These are phyloP conservation scores for Thielaviopsis ethacetica DNA, from an alignment of 2,329 filamentous ascomycete species.

Conservation along the genomic window DNA sequence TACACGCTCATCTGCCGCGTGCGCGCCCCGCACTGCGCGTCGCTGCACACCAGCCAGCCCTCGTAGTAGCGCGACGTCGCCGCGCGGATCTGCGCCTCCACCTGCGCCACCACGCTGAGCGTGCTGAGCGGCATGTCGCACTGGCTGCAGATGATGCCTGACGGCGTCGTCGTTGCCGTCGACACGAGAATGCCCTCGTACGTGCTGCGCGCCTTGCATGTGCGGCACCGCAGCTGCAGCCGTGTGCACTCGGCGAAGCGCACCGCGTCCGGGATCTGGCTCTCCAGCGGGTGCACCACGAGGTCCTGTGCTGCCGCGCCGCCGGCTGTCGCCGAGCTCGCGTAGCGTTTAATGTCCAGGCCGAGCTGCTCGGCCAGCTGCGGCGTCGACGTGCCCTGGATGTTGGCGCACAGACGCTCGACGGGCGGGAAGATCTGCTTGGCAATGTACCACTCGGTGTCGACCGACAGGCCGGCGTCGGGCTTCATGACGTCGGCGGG, in stretches of 20 bases:
- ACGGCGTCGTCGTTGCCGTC: conserved; percentile 45
- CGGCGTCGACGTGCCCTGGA: conserved; percentile 77
- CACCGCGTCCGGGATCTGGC: conserved; percentile 79
- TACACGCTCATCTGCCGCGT: conserved; percentile 91
- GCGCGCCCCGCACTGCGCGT: conserved; percentile 68
- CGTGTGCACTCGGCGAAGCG: conserved; percentile 72
- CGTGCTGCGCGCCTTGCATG: conserved; percentile 53
- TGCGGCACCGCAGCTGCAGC: conserved; percentile 62
- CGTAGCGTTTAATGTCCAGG: conserved; percentile 78
- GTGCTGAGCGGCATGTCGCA: conserved; percentile 52
- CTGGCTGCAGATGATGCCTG: conserved; percentile 57
- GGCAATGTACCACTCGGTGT: conserved; percentile 95
- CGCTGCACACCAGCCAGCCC: conserved; percentile 80
- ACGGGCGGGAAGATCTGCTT: conserved; percentile 98
- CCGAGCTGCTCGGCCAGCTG: conserved; percentile 87
- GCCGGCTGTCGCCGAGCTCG: conserved; percentile 23
- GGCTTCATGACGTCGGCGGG: conserved; percentile 70
- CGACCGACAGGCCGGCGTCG: conserved; percentile 60
- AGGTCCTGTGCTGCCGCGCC: conserved; percentile 29
- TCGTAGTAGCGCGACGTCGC: conserved; percentile 80
- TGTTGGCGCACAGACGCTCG: conserved; percentile 92
- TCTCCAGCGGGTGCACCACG: conserved; percentile 82
- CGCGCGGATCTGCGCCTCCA: conserved; percentile 67
- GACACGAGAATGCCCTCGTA: conserved; percentile 61
- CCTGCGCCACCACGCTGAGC: conserved; percentile 65